Percentiles rank a stretch among this genome's conserved stretches.
These are phyloP conservation scores for Solanum lycopersicoides DNA, from an alignment of 257 asterid species.

Conservation along the genomic window DNA sequence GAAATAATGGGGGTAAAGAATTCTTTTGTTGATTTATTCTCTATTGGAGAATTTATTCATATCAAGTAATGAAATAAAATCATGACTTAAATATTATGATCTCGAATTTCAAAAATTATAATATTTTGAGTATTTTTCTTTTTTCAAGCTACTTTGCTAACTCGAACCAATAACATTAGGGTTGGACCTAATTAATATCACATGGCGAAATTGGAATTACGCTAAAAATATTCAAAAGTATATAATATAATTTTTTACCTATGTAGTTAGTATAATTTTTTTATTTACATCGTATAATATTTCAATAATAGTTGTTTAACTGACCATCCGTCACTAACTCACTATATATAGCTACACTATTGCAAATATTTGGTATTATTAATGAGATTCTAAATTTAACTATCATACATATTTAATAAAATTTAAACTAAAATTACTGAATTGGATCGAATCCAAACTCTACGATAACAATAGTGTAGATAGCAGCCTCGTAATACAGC, in stretches of 20 bases:
- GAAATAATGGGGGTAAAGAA: neutral
- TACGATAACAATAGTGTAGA: neutral
- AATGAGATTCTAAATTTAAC: neutral
- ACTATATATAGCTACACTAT: neutral
- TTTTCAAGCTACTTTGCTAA: too few relatives aligned
- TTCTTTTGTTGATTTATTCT: neutral
- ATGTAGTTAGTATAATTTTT: too few relatives aligned
- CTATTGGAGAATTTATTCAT: neutral
- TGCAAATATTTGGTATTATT: neutral
- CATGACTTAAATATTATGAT: neutral
- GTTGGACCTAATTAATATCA: neutral
- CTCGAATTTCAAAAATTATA: neutral
- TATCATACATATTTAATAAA: neutral
- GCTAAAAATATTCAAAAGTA: too few relatives aligned
- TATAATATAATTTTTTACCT: too few relatives aligned
- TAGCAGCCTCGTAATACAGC: neutral
- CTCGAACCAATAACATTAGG: neutral
- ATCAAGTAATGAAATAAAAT: neutral
- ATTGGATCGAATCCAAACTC: fast-evolving
- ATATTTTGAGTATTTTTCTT: neutral
- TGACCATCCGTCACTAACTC: too few relatives aligned
- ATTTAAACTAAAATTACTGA: neutral
- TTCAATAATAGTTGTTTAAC: too few relatives aligned
- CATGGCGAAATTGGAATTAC: too few relatives aligned
- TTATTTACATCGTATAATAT: neutral